phyloP scores from a whole-genome alignment of 164 flowering plant species.

The Magnolia kwangsiensis region DNA sequence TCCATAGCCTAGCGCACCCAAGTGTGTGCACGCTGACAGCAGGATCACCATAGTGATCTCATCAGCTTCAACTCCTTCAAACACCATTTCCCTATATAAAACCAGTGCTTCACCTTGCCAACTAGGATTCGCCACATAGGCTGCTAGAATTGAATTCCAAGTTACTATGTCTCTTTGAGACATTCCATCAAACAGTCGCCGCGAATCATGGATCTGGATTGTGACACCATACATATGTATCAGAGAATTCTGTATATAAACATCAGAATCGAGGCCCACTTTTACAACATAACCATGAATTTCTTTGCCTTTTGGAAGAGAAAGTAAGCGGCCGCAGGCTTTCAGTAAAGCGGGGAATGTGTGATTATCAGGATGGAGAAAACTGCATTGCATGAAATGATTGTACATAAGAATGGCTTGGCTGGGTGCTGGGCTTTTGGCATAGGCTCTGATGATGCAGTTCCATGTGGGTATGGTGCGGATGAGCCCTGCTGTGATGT shows the following conservation, averaged over 20 bases:
- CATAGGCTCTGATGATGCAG: slow-evolving; percentile 28
- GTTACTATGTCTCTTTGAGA: slow-evolving; percentile 20
- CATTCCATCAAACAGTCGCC: slow-evolving; percentile 24
- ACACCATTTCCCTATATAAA: slow-evolving; percentile 21
- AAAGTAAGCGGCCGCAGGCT: slow-evolving; percentile 21
- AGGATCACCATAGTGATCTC: slow-evolving; percentile 18
- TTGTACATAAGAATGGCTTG: slow-evolving; percentile 26
- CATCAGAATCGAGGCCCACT: slow-evolving; percentile 19
- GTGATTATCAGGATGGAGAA: slow-evolving; percentile 21
- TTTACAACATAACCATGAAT: slow-evolving; percentile 31
- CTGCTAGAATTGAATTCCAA: slow-evolving; percentile 28
- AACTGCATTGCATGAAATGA: slow-evolving; percentile 17
- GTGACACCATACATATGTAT: slow-evolving; percentile 21
- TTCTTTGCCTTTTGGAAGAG: slow-evolving; percentile 23
- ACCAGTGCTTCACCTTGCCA: slow-evolving; percentile 9
- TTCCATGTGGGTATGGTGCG: slow-evolving; percentile 27
- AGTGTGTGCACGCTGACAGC: slow-evolving; percentile 16
- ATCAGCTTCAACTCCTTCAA: slow-evolving; percentile 14
- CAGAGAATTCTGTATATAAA: slow-evolving; percentile 25
- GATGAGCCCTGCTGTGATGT: slow-evolving; percentile 27
- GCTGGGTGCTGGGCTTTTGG: slow-evolving; percentile 28
- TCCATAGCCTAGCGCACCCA: slow-evolving; percentile 8
- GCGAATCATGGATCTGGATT: slow-evolving; percentile 9
- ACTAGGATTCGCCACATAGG: slow-evolving; percentile 2
- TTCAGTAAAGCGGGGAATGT: slow-evolving; percentile 27